Evolutionary conservation across 139 green algal genomes (phyloP).

Genomic region (Trebouxia sp.): DNA sequence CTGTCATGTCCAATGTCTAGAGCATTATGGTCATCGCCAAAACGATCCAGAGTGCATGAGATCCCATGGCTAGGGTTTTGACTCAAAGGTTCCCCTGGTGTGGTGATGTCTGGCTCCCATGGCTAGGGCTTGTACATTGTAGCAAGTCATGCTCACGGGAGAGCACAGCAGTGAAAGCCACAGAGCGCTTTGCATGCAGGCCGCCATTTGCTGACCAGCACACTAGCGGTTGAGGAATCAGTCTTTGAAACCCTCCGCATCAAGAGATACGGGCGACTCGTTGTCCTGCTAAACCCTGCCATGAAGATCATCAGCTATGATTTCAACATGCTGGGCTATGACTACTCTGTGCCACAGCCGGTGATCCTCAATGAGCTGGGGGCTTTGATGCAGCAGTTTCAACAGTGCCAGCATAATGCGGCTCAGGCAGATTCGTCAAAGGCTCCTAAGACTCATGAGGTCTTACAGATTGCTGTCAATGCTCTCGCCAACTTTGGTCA

Average conservation of each 20-base stretch:
- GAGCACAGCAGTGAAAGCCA: too few species aligned
- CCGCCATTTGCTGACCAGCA: not conserved
- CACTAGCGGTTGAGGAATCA: constrained; percentile 41
- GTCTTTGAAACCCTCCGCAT: constrained; percentile 51
- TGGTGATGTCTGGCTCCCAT: too few species aligned
- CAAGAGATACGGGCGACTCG: constrained; percentile 27
- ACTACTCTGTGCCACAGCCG: constrained; percentile 46
- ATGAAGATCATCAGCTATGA: constrained; percentile 50
- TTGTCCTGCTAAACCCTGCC: constrained; percentile 19
- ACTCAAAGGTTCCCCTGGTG: too few species aligned
- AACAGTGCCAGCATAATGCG: not conserved
- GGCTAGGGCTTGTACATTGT: too few species aligned
- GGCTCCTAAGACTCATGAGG: not conserved
- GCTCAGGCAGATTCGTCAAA: not conserved
- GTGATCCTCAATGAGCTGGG: constrained; percentile 28
- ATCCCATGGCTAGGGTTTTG: too few species aligned
- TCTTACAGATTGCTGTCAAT: constrained; percentile 15
- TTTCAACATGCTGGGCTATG: constrained; percentile 49
- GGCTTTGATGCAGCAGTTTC: constrained; percentile 12
- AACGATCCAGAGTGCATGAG: too few species aligned
- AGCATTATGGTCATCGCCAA: too few species aligned
- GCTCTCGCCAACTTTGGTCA: not conserved
- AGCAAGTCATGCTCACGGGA: too few species aligned
- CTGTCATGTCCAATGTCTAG: too few species aligned
- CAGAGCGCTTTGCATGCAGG: not conserved